Evolutionary conservation across 352 stramenopile species (phyloP).

Genomic region (Globisporangium okanoganense): DNA sequence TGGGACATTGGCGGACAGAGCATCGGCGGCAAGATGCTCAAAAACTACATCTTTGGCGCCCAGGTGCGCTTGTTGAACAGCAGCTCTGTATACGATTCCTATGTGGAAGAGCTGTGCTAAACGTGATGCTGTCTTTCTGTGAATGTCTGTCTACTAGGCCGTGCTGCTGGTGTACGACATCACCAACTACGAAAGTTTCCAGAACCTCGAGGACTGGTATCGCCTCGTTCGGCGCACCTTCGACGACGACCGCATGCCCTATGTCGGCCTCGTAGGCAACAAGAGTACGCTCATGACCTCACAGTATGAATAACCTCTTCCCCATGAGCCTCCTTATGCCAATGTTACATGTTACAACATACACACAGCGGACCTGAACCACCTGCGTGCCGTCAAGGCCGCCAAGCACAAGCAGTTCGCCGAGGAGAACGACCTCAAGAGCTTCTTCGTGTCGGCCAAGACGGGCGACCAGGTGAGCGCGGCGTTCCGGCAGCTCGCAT

Average conservation of each 20-base stretch:
- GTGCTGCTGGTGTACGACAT: conserved; percentile 95
- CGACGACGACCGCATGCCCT: conserved; percentile 80
- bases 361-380: conserved; percentile 81
- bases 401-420: conserved; percentile 91
- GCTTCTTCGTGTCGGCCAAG: conserved; percentile 93
- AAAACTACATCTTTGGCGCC: conserved; percentile 94
- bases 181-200: conserved; percentile 95
- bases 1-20: conserved; percentile 94
- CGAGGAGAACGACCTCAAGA: conserved; percentile 91
- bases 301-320: too few relatives aligned
- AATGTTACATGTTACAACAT: background rate
- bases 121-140: background rate
- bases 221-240: conserved; percentile 89
- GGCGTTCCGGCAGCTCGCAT: conserved; percentile 82
- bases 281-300: conserved; percentile 69
- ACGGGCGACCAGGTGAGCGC: conserved; percentile 90
- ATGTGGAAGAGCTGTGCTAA: background rate
- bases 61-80: conserved; percentile 7
- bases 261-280: conserved; percentile 90
- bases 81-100: background rate
- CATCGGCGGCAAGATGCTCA: conserved; percentile 83
- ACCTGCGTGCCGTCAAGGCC: conserved; percentile 86
- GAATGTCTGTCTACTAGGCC: too few relatives aligned
- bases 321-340: too few relatives aligned
- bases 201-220: conserved; percentile 95